phyloP scores from a whole-genome alignment of 306 rosid genomes.

The Rosa persica region DNA sequence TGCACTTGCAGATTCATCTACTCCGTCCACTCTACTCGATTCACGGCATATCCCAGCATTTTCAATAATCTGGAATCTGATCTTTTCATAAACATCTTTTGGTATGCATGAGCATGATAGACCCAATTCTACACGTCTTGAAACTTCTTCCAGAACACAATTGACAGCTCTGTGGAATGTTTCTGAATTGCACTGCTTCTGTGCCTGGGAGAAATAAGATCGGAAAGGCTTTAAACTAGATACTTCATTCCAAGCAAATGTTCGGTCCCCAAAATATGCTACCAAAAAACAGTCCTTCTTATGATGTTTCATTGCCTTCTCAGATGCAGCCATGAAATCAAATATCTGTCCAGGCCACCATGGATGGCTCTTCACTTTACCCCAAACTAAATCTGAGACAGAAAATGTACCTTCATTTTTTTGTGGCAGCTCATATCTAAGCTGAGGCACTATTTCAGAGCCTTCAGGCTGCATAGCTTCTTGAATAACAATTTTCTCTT shows the following conservation, averaged over 20 bases:
- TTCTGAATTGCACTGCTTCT: constrained; percentile 75
- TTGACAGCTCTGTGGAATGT: constrained; percentile 74
- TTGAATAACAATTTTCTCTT: constrained; percentile 33
- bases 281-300: constrained; percentile 85
- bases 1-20: constrained; percentile 57
- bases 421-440: constrained; percentile 50
- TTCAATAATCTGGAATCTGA: constrained; percentile 64
- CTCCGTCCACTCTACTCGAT: constrained; percentile 42
- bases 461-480: constrained; percentile 31
- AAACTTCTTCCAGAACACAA: constrained; percentile 78
- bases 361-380: constrained; percentile 96
- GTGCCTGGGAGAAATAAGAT: constrained; percentile 58
- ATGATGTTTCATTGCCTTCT: constrained; percentile 78
- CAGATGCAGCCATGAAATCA: constrained; percentile 79
- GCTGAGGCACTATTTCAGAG: constrained; percentile 34
- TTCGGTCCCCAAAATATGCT: constrained; percentile 92
- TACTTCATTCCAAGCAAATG: constrained; percentile 97
- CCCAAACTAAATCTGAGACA: constrained; percentile 92
- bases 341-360: constrained; percentile 99
- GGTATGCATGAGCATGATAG: constrained; percentile 79
- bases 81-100: constrained; percentile 46
- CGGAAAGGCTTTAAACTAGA: constrained; percentile 71
- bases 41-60: constrained; percentile 75
- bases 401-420: constrained; percentile 66
- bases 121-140: constrained; percentile 75